Percentiles rank a stretch among this genome's conserved stretches.
Evolutionary conservation across 2,329 filamentous ascomycete genomes (phyloP).

Genomic region (Thelonectria rubi): DNA sequence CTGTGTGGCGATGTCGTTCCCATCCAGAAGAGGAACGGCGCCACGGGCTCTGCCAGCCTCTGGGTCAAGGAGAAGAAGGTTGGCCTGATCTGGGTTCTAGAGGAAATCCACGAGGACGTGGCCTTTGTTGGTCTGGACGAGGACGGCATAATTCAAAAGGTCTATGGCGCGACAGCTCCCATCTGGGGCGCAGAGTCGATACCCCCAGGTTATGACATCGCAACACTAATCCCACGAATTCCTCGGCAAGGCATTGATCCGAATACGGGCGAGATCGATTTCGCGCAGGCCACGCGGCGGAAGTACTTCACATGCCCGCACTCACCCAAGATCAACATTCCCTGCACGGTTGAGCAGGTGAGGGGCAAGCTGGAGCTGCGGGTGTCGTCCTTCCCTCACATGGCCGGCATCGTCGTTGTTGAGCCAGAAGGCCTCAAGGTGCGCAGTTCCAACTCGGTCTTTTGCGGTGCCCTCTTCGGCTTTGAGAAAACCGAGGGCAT

Average conservation of each 20-base stretch:
- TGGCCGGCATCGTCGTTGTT: conserved; percentile 94
- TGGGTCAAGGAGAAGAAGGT: conserved; percentile 99
- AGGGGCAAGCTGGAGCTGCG: conserved; percentile 76
- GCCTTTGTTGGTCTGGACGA: conserved; percentile 81
- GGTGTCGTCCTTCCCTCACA: conserved; percentile 94
- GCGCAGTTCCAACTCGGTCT: conserved; percentile 93
- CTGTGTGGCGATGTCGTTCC: conserved; percentile 98
- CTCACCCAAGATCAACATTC: conserved; percentile 80
- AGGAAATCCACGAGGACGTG: conserved; percentile 96
- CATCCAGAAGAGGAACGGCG: conserved; percentile 94
- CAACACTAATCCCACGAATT: conserved; percentile 81
- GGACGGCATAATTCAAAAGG: conserved; percentile 74
- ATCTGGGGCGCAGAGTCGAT: conserved; percentile 84
- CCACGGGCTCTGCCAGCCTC: conserved; percentile 89
- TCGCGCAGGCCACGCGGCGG: conserved; percentile 74
- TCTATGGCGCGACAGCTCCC: conserved; percentile 78
- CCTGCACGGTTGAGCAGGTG: conserved; percentile 80
- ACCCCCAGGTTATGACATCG: conserved; percentile 76
- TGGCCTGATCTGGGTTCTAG: conserved; percentile 95
- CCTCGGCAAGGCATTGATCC: conserved; percentile 78
- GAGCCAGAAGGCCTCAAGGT: conserved; percentile 81
- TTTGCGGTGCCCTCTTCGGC: conserved; percentile 91
- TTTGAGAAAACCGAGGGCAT: conserved; percentile 84
- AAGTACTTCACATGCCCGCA: conserved; percentile 89
- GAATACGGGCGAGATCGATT: conserved; percentile 78